Base-by-base conservation (phyloP, 768 basidiomycete genomes). In the Psilocybe sp. region DNA sequence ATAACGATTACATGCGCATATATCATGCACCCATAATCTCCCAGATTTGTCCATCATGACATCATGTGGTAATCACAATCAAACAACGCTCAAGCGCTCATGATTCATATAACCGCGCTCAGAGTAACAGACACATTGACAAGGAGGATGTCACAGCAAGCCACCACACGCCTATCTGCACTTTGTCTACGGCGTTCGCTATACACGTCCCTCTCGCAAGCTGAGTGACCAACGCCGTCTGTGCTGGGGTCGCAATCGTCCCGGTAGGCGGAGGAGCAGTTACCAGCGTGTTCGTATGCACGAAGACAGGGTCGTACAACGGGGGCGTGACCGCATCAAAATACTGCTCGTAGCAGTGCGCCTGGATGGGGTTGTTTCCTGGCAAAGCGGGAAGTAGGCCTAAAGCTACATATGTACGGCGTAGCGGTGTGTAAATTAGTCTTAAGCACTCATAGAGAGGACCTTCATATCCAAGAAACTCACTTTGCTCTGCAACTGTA, bases 401-500 rank as follows among this genome's bases (percentile, higher is more conserved):
- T 7, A 28, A 28, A 7, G 23, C 23, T 28, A 7, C n/a, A n/a
- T 28, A 28, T 28, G 3, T 28, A 28, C 7, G 23, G 23, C 23
- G 23, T 7, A 28, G 23, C 23, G n/a, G n/a, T n/a, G n/a, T n/a
- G n/a, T n/a, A n/a, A n/a, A n/a, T n/a, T n/a, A n/a, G 7, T 28
- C 7, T 28, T 28, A 28, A 28, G 3, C 23, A 28, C 4, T 28
- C 7, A 28, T 7, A 28, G 23, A 28, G n/a, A 28, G 4, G 7
- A 28, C 23, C 23, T 28, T 7, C 23, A 28, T 28, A 28, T 28
- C 23, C 3, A 19, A 43, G 14, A 28, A 7, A 33, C 67, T 10
- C 51, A 74, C 72, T 59, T 38, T 46, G 49, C 60, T 75, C 73
- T 19, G 69, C 59, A 18, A 74, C 56, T 2, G 63, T 65, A 44